phyloP scores from a whole-genome alignment of 495 filamentous ascomycete genomes.

The Neurospora sp. region DNA sequence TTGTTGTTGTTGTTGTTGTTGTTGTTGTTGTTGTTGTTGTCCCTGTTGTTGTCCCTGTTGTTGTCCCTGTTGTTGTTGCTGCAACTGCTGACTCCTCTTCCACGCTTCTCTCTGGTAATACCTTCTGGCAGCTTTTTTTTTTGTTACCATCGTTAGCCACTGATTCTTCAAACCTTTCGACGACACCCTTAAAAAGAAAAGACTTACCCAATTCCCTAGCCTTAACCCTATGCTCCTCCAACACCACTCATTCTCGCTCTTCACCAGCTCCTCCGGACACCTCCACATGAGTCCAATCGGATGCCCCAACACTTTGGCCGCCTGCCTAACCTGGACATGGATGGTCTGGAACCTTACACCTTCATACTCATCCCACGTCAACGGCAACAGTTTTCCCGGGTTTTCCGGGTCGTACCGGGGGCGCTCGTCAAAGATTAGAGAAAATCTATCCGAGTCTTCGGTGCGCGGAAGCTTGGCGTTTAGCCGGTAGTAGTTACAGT shows the following conservation, averaged over 20 bases:
- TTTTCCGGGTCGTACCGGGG: neutral
- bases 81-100: neutral
- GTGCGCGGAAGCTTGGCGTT: constrained; percentile 17
- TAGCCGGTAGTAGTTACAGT: constrained; percentile 30
- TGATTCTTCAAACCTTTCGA: no score
- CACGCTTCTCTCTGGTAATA: neutral
- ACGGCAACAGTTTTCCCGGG: neutral
- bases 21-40: neutral
- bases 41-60: neutral
- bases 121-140: neutral
- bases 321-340: constrained; percentile 2
- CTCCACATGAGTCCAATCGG: constrained; percentile 15
- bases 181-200: neutral
- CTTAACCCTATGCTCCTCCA: constrained; percentile 12
- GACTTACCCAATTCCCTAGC: constrained; percentile 28
- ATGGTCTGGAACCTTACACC: neutral
- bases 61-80: neutral
- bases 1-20: neutral
- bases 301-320: neutral
- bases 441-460: neutral
- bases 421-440: neutral
- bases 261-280: constrained; percentile 31
- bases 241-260: constrained; percentile 25
- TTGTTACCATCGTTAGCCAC: neutral
- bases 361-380: neutral